Percentiles rank a stretch among this genome's conserved stretches.
phyloP scores from a whole-genome alignment of 176 grass and related monocot species.

The Puya raimondii region DNA sequence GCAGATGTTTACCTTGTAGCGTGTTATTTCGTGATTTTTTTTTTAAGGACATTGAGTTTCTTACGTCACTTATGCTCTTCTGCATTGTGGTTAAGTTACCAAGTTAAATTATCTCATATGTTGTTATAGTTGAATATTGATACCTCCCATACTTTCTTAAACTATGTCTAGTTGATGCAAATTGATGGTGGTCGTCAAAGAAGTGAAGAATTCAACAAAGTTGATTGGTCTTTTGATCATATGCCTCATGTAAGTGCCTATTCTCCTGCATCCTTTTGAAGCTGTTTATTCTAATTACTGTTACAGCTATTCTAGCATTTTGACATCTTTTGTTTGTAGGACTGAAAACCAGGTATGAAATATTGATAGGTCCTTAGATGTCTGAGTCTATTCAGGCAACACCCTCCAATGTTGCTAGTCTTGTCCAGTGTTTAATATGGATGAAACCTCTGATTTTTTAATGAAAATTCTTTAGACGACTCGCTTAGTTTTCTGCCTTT shows the following conservation, averaged over 20 bases:
- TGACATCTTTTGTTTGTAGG: not conserved
- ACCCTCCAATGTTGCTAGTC: not conserved
- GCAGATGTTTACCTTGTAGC: no score
- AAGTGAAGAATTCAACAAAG: constrained; percentile 63
- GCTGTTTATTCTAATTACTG: not conserved
- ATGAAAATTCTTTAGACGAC: not conserved
- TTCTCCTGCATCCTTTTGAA: not conserved
- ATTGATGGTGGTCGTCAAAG: constrained; percentile 32
- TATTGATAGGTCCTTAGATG: not conserved
- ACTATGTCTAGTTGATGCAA: constrained; percentile 32
- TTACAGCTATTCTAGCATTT: not conserved
- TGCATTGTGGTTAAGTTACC: not conserved
- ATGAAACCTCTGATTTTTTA: not conserved
- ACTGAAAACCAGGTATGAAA: constrained; percentile 5
- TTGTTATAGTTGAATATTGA: not conserved
- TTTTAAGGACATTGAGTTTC: not conserved
- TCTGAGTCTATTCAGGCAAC: not conserved
- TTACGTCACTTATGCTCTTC: not conserved
- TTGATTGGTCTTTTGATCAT: constrained; percentile 61
- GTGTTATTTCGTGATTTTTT: not conserved
- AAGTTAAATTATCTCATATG: not conserved
- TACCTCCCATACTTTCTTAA: not conserved
- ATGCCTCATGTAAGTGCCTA: constrained; percentile 55
- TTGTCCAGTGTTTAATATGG: not conserved
- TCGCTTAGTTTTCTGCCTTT: no score